These are phyloP conservation scores for Acephala macrosclerotiorum DNA, from an alignment of 2,329 filamentous ascomycete species.

Conservation along the genomic window DNA sequence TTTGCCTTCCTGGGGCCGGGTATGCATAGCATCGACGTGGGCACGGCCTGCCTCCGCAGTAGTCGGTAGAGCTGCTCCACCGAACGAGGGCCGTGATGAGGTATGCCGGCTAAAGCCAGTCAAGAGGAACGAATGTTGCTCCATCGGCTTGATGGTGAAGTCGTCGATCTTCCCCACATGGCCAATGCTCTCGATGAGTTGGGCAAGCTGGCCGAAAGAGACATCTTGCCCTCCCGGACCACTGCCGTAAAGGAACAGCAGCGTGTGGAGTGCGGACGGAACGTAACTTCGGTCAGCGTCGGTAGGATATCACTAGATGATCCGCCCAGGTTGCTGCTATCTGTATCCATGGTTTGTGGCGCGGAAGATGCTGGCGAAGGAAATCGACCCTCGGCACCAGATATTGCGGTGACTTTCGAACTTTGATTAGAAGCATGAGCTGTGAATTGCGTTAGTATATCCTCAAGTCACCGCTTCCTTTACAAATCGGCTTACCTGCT, in stretches of 20 bases:
- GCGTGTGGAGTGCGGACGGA: conserved; percentile 24
- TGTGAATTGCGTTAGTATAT: too few species aligned
- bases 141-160: not conserved
- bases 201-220: conserved; percentile 22
- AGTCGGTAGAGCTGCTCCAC: not conserved
- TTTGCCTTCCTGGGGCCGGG: conserved; percentile 24
- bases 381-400: conserved; percentile 10
- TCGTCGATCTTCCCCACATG: conserved; percentile 20
- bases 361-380: conserved; percentile 25
- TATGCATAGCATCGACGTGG: conserved; percentile 20
- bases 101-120: conserved; percentile 25
- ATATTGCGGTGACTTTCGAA: too few species aligned
- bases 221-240: conserved; percentile 20
- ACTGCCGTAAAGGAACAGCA: conserved; percentile 28
- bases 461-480: too few species aligned
- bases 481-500: too few species aligned
- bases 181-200: conserved; percentile 24
- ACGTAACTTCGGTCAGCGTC: conserved; percentile 29
- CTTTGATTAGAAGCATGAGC: too few species aligned
- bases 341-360: conserved; percentile 24
- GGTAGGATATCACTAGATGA: conserved; percentile 20
- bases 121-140: not conserved
- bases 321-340: conserved; percentile 15
- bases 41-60: conserved; percentile 23
- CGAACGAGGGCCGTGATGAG: conserved; percentile 1